phyloP scores from a whole-genome alignment of 2,329 filamentous ascomycete genomes.

The Zymoseptoria ardabiliae region DNA sequence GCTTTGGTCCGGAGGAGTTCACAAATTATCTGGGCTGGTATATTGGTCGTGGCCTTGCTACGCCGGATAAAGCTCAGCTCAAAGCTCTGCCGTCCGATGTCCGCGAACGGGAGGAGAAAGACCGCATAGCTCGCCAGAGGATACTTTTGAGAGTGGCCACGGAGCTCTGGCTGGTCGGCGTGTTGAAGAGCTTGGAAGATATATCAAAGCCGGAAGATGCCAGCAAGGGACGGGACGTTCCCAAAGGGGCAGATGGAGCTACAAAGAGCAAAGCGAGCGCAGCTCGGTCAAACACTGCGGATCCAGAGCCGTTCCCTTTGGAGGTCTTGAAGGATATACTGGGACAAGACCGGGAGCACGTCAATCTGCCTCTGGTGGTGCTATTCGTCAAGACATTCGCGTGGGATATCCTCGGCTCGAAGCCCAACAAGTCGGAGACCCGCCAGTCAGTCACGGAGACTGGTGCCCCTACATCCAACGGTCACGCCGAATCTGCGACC shows the following conservation, averaged over 20 bases:
- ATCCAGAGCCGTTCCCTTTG: conserved; percentile 85
- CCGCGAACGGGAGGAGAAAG: conserved; percentile 92
- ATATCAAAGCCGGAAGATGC: conserved; percentile 58
- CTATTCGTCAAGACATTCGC: conserved; percentile 93
- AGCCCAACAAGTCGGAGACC: conserved; percentile 62
- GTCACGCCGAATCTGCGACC: conserved; percentile 45
- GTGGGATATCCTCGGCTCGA: conserved; percentile 88
- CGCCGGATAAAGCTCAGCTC: conserved; percentile 75
- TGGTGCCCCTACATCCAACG: conserved; percentile 54
- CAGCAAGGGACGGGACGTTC: conserved; percentile 52
- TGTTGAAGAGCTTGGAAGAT: conserved; percentile 72
- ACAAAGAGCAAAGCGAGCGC: conserved; percentile 58
- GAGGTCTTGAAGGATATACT: conserved; percentile 97
- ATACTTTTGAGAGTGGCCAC: conserved; percentile 83
- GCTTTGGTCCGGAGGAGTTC: conserved; percentile 84
- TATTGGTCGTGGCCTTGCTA: conserved; percentile 81
- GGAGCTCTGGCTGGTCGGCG: conserved; percentile 89
- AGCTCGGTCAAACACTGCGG: conserved; percentile 51
- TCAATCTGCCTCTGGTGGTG: conserved; percentile 83
- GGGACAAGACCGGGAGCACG: conserved; percentile 85
- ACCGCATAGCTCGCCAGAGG: conserved; percentile 77
- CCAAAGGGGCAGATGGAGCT: conserved; percentile 47
- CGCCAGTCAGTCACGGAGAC: conserved; percentile 79
- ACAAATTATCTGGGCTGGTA: conserved; percentile 90
- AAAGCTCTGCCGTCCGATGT: conserved; percentile 74